phyloP scores from a whole-genome alignment of 1,284 basidiomycete genomes.

The Trichosporon sp. region DNA sequence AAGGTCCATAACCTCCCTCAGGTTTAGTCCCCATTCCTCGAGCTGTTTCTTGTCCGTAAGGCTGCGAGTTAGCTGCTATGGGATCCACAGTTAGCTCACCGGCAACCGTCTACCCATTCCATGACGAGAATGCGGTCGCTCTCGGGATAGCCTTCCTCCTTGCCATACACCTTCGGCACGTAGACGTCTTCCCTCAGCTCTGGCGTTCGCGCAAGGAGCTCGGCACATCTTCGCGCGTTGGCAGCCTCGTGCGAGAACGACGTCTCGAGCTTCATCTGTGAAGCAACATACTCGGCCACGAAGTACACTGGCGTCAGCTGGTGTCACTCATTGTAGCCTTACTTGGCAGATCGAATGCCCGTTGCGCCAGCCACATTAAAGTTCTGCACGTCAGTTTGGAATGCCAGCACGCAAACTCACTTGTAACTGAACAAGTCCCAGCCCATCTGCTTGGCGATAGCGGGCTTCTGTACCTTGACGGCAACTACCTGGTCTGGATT shows the following conservation, averaged over 20 bases:
- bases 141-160: constrained; percentile 54
- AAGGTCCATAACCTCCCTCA: constrained; percentile 53
- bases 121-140: constrained; percentile 74
- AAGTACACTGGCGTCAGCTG: constrained; percentile 35
- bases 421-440: constrained; percentile 60
- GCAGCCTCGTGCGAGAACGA: constrained; percentile 65
- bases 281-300: constrained; percentile 65
- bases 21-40: constrained; percentile 45
- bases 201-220: constrained; percentile 50
- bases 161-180: constrained; percentile 69
- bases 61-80: constrained; percentile 32
- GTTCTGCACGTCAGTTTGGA: constrained; percentile 18
- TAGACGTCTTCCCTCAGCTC: constrained; percentile 64
- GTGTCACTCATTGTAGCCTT: constrained; percentile 11
- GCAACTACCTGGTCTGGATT: constrained; percentile 56
- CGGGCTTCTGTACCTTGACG: constrained; percentile 87
- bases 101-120: constrained; percentile 69
- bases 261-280: constrained; percentile 73
- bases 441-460: constrained; percentile 73
- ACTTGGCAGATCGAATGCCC: constrained; percentile 46
- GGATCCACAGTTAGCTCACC: constrained; percentile 25
- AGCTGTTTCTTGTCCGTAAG: constrained; percentile 60
- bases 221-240: constrained; percentile 46
- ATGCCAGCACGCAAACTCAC: constrained; percentile 22
- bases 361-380: constrained; percentile 43